These are phyloP conservation scores for Lyophyllum shimeji DNA, from an alignment of 768 basidiomycete species.

Conservation along the genomic window DNA sequence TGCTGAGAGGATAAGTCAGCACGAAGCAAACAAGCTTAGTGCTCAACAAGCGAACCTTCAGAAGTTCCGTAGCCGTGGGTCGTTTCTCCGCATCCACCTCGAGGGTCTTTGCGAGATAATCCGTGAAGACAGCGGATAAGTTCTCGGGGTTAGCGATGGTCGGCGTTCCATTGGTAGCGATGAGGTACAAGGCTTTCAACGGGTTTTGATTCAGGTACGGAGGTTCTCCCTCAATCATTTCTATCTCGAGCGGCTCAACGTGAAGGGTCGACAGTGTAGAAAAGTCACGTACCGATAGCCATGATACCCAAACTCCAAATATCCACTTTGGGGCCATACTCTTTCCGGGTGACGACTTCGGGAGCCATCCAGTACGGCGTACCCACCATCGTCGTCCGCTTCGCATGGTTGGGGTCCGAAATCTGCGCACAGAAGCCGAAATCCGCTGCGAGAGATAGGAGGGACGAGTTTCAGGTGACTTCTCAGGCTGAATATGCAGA, in stretches of 20 bases:
- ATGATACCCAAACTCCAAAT: constrained; percentile 98
- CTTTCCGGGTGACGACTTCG: constrained; percentile 95
- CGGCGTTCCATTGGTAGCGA: constrained; percentile 97
- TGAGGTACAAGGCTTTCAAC: constrained; percentile 93
- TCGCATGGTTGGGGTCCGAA: constrained; percentile 83
- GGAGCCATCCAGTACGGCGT: constrained; percentile 99
- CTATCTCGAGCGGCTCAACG: constrained; percentile 36
- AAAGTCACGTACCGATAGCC: constrained; percentile 75
- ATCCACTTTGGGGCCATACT: constrained; percentile 98
- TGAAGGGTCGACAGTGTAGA: background rate
- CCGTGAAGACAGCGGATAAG: constrained; percentile 74
- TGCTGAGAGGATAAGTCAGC: constrained; percentile 48
- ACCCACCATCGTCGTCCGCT: constrained; percentile 97
- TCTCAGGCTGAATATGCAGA: background rate
- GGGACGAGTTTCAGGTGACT: background rate
- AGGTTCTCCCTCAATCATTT: constrained; percentile 98
- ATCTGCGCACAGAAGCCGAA: constrained; percentile 99
- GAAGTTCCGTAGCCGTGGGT: constrained; percentile 78
- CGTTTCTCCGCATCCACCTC: constrained; percentile 96
- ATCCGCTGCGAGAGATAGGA: constrained; percentile 61
- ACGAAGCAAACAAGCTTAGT: constrained; percentile 1
- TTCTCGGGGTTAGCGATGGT: constrained; percentile 89
- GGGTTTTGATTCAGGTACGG: constrained; percentile 97
- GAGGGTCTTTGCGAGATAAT: constrained; percentile 84
- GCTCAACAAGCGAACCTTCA: constrained; percentile 52